These are phyloP conservation scores for Pseudocercospora fijiensis DNA, from an alignment of 2,329 filamentous ascomycete genomes.

Conservation along the genomic window DNA sequence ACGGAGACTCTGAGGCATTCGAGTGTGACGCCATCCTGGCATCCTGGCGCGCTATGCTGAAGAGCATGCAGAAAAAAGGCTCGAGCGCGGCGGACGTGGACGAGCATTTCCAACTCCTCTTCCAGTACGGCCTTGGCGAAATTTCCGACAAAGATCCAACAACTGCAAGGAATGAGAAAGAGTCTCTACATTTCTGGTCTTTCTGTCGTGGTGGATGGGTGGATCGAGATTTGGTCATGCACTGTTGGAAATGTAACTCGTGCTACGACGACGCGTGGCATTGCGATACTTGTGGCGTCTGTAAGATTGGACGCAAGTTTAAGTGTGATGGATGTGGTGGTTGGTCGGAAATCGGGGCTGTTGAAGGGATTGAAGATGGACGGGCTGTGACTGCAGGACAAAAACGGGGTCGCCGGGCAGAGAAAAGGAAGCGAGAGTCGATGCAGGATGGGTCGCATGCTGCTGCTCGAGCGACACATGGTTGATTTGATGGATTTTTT, in stretches of 20 bases:
- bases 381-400: background rate
- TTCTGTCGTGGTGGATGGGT: constrained; percentile 7
- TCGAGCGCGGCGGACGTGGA: background rate
- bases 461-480: background rate
- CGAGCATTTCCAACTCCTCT: background rate
- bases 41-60: background rate
- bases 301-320: constrained; percentile 1
- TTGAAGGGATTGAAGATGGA: background rate
- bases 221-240: background rate
- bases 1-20: background rate
- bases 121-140: background rate
- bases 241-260: constrained; percentile 2
- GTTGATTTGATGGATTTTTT: too few relatives aligned
- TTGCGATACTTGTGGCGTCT: constrained; percentile 2
- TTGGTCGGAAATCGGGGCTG: background rate
- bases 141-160: background rate
- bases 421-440: background rate
- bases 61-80: background rate
- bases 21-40: background rate
- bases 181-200: constrained; percentile 2
- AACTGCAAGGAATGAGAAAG: background rate
- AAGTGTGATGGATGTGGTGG: constrained; percentile 9
- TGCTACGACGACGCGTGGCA: constrained; percentile 15
- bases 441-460: background rate
- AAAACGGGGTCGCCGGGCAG: background rate